phyloP scores from a whole-genome alignment of 164 flowering plant species.

The Annona squamosa region DNA sequence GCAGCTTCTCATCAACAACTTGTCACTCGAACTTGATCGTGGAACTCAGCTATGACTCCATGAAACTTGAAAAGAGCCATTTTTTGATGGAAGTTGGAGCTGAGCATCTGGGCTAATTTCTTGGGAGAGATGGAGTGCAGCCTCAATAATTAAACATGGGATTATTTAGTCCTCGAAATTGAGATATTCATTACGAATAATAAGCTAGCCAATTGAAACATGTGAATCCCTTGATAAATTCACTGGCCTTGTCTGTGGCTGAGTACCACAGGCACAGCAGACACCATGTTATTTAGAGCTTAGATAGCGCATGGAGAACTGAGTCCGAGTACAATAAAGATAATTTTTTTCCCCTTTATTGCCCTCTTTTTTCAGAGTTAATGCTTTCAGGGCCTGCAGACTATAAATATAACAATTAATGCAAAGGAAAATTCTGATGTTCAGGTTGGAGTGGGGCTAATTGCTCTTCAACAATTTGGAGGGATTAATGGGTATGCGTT shows the following conservation, averaged over 20 bases:
- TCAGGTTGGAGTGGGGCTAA: slow-evolving; percentile 80
- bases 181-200: no score
- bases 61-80: not conserved
- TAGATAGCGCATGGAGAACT: not conserved
- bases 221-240: no score
- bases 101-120: not conserved
- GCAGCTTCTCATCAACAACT: not conserved
- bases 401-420: no score
- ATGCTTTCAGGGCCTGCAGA: no score
- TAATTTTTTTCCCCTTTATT: no score
- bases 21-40: no score
- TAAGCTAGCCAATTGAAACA: no score
- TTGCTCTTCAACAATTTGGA: slow-evolving; percentile 77
- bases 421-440: not conserved
- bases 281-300: not conserved
- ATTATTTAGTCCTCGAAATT: no score
- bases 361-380: no score
- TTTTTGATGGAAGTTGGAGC: not conserved
- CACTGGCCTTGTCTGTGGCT: not conserved
- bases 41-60: no score
- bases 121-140: no score
- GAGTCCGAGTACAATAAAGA: not conserved
- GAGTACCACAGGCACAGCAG: not conserved
- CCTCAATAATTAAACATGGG: no score
- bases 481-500: slow-evolving; percentile 74